Evolutionary conservation across 2,329 filamentous ascomycete genomes (phyloP).

Genomic region (Madurella fahalii): DNA sequence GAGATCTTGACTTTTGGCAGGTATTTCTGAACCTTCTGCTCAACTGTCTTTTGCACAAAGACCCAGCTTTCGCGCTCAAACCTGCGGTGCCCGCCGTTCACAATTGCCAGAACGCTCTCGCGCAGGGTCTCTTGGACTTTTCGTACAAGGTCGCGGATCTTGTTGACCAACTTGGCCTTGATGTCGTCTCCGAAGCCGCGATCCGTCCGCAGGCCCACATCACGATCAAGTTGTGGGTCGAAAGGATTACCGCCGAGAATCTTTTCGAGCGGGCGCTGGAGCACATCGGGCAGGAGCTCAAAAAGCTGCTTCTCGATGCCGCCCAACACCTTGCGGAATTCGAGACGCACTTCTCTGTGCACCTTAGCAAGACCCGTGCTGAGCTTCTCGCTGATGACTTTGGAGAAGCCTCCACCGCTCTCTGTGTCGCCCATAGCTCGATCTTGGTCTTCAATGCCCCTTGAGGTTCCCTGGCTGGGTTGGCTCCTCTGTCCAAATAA

Average conservation of each 20-base stretch:
- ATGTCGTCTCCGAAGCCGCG: conserved; percentile 42
- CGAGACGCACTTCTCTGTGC: conserved; percentile 42
- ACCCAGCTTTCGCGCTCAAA: conserved; percentile 44
- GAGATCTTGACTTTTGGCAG: conserved; percentile 43
- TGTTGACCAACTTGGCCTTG: conserved; percentile 41
- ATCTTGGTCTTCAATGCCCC: conserved; percentile 31
- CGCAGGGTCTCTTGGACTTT: conserved; percentile 45
- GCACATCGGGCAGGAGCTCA: conserved; percentile 40
- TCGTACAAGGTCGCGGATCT: conserved; percentile 41
- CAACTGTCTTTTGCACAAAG: conserved; percentile 43
- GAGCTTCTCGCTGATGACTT: conserved; percentile 44
- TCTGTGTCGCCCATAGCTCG: conserved; percentile 28
- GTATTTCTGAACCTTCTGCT: conserved; percentile 44
- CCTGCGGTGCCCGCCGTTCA: conserved; percentile 45
- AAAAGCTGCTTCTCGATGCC: conserved; percentile 44
- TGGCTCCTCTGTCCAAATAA: conserved; percentile 38
- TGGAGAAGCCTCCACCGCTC: conserved; percentile 38
- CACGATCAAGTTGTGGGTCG: conserved; percentile 39
- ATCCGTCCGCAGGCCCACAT: conserved; percentile 29
- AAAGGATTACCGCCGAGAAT: conserved; percentile 46
- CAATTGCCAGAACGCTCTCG: conserved; percentile 40
- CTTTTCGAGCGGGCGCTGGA: conserved; percentile 43
- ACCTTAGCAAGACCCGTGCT: conserved; percentile 42
- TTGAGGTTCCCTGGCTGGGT: conserved; percentile 31
- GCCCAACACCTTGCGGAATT: conserved; percentile 43